Base-by-base conservation (phyloP, 2,329 filamentous ascomycete genomes). In the Neurospora sp. region DNA sequence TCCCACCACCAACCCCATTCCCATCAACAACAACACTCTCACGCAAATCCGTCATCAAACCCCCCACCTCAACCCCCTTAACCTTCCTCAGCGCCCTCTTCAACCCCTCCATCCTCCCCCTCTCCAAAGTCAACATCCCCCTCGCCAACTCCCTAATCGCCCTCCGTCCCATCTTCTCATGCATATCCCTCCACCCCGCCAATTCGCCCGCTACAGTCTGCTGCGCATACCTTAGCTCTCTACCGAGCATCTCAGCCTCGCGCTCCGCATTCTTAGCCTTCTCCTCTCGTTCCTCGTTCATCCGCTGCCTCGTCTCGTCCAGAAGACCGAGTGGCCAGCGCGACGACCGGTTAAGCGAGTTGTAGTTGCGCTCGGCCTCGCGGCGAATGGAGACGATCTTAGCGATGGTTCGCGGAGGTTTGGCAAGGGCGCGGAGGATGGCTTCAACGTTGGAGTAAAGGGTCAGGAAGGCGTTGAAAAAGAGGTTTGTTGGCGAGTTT, bases 171-270 rank as follows among this genome's bases (percentile, higher is more conserved):
- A 92, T 89, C 76, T 87, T 88, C 74, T 93, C 92, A 76, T 97
- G 89, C 82, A 93, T 88, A 52, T 96, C 93, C 77, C 97, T 94
- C 93, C 96, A 99, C 17, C 92, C 93, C 0, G 96, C 96, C 70
- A 99, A 80, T 81, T 99, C 96, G 1, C 89, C 86, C 7, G 96
- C 95, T 33, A 98, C 95, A 15, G 95, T 93, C 79, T 96, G 93
- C 81, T 97, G 95, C 67, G 94, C 97, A 79, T 96, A 97, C 67
- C 93, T 84, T 69, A 99, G 82, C 80, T 99, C 96, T 68, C 88
- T 88, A 0, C 91, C 90, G n/a, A 97, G 80, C 62, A 89, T 87
- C 23, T 90, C 87, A 11, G 92, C 86, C 77, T 97, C 93, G 19
- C 84, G 80, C 73, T 90, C 87, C 28, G 87, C 88, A 73, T 90